A percentile compares a stretch with the other conserved stretches of the same genome.
Evolutionary conservation across 495 filamentous ascomycete genomes (phyloP).

Genomic region (Xylaria flabelliformis): DNA sequence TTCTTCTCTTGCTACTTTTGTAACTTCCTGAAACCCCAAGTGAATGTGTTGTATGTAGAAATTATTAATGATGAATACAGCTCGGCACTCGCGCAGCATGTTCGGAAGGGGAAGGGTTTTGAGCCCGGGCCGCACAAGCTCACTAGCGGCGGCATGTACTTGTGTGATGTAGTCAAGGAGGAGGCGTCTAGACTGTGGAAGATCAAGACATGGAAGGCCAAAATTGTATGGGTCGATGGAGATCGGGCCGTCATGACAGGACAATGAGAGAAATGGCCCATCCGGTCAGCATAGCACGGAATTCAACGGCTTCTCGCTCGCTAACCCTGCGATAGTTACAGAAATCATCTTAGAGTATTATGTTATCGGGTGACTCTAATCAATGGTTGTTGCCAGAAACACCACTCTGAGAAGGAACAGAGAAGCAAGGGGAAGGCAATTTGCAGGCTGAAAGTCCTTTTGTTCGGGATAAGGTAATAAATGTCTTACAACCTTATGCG

Average conservation of each 20-base stretch:
- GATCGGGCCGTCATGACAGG: conserved; percentile 26
- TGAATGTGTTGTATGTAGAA: too few relatives aligned
- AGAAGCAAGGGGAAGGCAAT: not conserved
- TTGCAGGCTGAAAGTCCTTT: not conserved
- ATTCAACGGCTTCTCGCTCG: not conserved
- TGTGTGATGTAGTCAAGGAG: conserved; percentile 22
- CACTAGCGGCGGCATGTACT: conserved; percentile 20
- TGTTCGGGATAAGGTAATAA: not conserved
- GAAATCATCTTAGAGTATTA: too few relatives aligned
- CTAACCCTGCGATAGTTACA: too few relatives aligned
- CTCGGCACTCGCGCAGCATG: conserved; percentile 18
- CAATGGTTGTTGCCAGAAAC: too few relatives aligned
- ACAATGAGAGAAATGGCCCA: not conserved
- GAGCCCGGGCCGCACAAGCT: conserved; percentile 26
- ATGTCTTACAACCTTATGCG: not conserved
- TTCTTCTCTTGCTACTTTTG: too few relatives aligned
- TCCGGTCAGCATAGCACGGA: not conserved
- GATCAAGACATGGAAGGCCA: conserved; percentile 16
- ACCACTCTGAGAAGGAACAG: not conserved
- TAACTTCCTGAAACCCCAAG: too few relatives aligned
- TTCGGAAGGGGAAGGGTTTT: conserved; percentile 22
- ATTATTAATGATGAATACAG: too few relatives aligned
- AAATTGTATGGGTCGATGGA: conserved; percentile 25
- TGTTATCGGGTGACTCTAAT: too few relatives aligned
- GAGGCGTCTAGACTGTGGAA: conserved; percentile 21